phyloP scores from a whole-genome alignment of 2,329 filamentous ascomycete species.

The Fusarium sp. region DNA sequence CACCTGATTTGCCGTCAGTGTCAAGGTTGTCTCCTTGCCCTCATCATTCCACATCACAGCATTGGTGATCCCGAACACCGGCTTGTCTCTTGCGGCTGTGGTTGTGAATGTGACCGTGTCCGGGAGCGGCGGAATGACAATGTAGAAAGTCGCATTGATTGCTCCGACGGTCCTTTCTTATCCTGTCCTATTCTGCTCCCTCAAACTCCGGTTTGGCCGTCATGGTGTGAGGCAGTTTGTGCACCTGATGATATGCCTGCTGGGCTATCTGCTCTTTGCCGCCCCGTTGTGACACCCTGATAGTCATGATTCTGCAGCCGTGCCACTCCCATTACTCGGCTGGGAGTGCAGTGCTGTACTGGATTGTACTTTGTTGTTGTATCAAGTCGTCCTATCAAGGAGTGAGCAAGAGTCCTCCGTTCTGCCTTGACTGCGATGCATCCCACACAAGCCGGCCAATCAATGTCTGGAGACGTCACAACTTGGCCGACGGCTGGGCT shows the following conservation, averaged over 20 bases:
- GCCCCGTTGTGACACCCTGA: not conserved
- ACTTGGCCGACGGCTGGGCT: not conserved
- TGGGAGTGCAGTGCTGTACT: not conserved
- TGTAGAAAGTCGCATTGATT: not conserved
- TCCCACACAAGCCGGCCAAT: not conserved
- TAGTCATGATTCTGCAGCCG: not conserved
- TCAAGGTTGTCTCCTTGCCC: conserved; percentile 10
- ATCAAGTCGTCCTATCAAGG: not conserved
- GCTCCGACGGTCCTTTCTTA: not conserved
- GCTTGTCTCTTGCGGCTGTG: not conserved
- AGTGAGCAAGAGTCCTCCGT: not conserved
- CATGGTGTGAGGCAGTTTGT: conserved; percentile 5
- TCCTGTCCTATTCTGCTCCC: not conserved
- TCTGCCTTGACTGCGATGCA: not conserved
- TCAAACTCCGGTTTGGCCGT: not conserved
- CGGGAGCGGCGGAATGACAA: not conserved
- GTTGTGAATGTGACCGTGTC: not conserved
- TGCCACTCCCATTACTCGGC: not conserved
- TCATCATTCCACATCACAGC: conserved; percentile 12
- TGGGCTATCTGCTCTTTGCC: not conserved
- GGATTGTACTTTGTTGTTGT: not conserved
- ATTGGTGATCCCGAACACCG: conserved; percentile 16
- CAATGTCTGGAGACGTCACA: not conserved
- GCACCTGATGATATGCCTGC: conserved; percentile 6
- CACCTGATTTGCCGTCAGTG: conserved; percentile 26